Base-by-base conservation (phyloP, 2,329 filamentous ascomycete genomes). In the Dothideomycetes sp. region DNA sequence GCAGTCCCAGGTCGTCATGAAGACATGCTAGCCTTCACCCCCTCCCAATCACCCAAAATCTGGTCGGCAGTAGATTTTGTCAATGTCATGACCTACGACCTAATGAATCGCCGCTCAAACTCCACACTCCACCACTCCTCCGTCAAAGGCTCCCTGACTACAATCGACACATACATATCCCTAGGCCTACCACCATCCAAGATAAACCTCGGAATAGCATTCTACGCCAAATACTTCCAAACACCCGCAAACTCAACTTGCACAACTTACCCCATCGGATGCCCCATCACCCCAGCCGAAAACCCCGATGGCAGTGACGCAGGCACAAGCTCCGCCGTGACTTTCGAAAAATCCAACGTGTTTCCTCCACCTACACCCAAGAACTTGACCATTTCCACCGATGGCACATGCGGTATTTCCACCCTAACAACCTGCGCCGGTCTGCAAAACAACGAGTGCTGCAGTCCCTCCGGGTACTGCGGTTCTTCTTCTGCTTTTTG, bases 61-160 rank as follows among this genome's bases (percentile, higher is more conserved):
- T 73, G 6, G 65, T 76, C 0, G 75, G 75, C 1, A 61, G 66
- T 83, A 13, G 78, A 84, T 53, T 80, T 77, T 52, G 65, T 84
- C 52, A 84, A 84, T 50, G 64, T 84, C 48, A 84, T 84, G 80
- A 70, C 73, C 1, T 84, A 84, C 55, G 81, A 85, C 53, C 55
- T 85, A 33, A 80, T 82, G 71, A 84, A 83, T 61, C 52, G 80
- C 24, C 75, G 82, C 23, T 75, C 84, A 60, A 75, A 60, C 30
- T 54, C 64, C 9, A 82, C 80, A 3, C 68, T 63, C 23, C 81
- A 85, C 57, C 79, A 83, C 54, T 78, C 71, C 30, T 74, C 76
- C n/a, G 64, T 84, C 5, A 53, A 63, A 11, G 69, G 64, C 8
- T 78, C 78, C 1, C 58, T 69, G 5, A 62, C 68, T 4, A 64